These are phyloP conservation scores for Clausena lansium DNA, from an alignment of 345 rosid species.

Conservation along the genomic window DNA sequence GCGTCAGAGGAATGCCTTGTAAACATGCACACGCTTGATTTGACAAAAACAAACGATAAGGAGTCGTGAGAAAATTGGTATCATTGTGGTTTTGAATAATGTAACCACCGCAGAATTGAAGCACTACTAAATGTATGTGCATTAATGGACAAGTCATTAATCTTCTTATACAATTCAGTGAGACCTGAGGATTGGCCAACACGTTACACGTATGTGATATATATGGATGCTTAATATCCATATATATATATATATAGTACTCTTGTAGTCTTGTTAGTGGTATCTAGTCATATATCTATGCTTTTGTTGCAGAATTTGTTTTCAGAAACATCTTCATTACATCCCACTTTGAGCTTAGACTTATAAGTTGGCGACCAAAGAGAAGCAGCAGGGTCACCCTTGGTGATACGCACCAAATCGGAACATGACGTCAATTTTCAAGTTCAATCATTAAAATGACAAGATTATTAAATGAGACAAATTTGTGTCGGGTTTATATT, in stretches of 20 bases:
- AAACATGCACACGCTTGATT: slow-evolving; percentile 2
- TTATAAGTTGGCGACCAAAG: background rate
- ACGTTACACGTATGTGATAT: background rate
- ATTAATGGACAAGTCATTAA: background rate
- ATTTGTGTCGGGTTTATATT: no score
- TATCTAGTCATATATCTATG: background rate
- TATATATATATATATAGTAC: no score
- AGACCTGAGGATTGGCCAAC: background rate
- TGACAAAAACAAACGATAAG: background rate
- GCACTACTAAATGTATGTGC: background rate
- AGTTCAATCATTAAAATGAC: no score
- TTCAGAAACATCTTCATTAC: background rate
- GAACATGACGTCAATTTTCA: no score
- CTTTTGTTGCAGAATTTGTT: background rate
- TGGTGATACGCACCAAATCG: background rate
- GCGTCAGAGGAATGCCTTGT: background rate
- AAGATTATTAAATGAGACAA: no score
- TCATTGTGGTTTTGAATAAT: slow-evolving; percentile 2
- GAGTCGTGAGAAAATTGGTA: background rate
- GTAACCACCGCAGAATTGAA: background rate
- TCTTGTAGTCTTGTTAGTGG: background rate
- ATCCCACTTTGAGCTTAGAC: background rate
- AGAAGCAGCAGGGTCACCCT: background rate
- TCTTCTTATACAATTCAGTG: background rate
- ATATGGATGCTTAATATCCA: background rate